phyloP scores from a whole-genome alignment of 768 basidiomycete species.

The Russula sp. region DNA sequence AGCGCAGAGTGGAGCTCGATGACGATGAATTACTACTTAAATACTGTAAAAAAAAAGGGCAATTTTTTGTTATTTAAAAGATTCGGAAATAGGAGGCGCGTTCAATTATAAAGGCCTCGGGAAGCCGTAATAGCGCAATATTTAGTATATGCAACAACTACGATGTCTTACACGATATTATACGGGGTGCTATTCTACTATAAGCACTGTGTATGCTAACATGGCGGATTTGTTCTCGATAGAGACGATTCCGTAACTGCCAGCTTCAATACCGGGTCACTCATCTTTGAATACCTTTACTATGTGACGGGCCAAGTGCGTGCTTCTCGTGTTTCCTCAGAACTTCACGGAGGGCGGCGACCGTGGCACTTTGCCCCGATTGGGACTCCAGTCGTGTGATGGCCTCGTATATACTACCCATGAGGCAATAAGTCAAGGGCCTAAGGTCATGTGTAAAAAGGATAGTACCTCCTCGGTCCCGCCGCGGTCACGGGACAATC shows the following conservation, averaged over 20 bases:
- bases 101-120: neutral
- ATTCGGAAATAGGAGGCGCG: too few species aligned
- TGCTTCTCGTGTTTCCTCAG: conserved; percentile 29
- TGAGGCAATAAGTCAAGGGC: neutral
- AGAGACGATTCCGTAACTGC: neutral
- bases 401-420: conserved; percentile 37
- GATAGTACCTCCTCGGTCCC: conserved; percentile 49
- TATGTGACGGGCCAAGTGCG: neutral
- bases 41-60: too few species aligned
- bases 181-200: neutral
- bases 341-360: conserved; percentile 34
- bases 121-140: neutral
- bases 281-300: neutral
- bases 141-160: neutral
- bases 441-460: neutral
- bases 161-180: neutral
- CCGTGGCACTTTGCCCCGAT: conserved; percentile 33
- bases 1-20: neutral
- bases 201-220: neutral
- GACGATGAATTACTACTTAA: neutral
- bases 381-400: conserved; percentile 42
- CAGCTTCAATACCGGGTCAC: neutral
- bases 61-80: too few species aligned
- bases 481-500: conserved; percentile 50
- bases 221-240: too few species aligned